These are phyloP conservation scores for Saccharomycopsis lassenensis DNA, from an alignment of 805 yeast species.

Conservation along the genomic window DNA sequence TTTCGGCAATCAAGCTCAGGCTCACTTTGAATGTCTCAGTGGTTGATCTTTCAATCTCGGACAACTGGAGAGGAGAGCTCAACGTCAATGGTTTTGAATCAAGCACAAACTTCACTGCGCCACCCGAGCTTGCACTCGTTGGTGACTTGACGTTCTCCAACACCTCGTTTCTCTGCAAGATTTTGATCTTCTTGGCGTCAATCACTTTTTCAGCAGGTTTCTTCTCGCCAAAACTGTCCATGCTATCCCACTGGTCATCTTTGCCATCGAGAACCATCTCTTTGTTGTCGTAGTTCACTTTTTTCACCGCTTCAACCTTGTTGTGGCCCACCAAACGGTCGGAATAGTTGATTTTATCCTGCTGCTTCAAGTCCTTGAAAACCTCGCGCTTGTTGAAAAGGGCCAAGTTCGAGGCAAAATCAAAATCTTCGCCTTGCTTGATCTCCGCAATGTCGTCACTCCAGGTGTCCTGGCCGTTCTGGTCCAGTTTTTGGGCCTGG, in stretches of 20 bases:
- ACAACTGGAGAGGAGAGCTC: conserved; percentile 68
- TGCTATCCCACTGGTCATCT: conserved; percentile 44
- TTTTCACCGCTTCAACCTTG: conserved; percentile 29
- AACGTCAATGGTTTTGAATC: no score
- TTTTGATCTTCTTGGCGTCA: no score
- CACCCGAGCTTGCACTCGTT: no score
- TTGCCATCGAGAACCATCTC: conserved; percentile 60
- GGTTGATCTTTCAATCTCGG: conserved; percentile 59
- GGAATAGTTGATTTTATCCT: conserved; percentile 49
- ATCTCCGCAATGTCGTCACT: conserved; percentile 38
- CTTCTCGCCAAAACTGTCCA: conserved; percentile 6
- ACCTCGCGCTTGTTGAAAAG: conserved; percentile 75
- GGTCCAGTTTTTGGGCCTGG: conserved; percentile 21
- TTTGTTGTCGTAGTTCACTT: conserved; percentile 49
- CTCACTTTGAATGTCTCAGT: conserved; percentile 42
- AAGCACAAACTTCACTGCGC: no score
- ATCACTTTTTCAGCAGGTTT: conserved; percentile 15
- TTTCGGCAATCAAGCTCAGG: conserved; percentile 41
- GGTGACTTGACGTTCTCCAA: neutral
- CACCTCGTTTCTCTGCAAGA: neutral
- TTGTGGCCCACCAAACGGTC: conserved; percentile 70
- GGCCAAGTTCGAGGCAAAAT: conserved; percentile 70
- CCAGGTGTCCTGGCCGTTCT: conserved; percentile 33
- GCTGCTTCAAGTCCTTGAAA: conserved; percentile 60
- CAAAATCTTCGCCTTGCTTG: conserved; percentile 56